Evolutionary conservation across 2,329 filamentous ascomycete genomes (phyloP), one percentile per base, ranked within the genome.

Genomic region (Didymella pomorum): DNA sequence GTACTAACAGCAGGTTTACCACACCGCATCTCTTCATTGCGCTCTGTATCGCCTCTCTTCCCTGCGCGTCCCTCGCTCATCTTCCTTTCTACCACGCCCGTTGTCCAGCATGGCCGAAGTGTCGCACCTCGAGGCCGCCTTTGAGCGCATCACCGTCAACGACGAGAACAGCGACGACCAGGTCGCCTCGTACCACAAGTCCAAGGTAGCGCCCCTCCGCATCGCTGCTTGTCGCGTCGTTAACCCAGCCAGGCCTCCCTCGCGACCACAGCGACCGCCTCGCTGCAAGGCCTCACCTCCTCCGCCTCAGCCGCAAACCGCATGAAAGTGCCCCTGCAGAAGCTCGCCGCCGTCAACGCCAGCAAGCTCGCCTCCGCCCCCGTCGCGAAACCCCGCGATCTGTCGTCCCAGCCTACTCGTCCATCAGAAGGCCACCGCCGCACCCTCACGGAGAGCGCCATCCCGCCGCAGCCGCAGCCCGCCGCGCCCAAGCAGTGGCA

Each of bases 131-230:
- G 94, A 97, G 80, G 83, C 90, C 79, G 91, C 91, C 70, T 92
- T 98, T 73, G 93, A 97, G 87, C 89, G 89, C 78, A 86, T 97
- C 80, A 89, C 91, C 20, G 91, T 97, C 62, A 89, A 91, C 69
- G 93, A 97, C 73, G 93, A 97, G 79, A 96, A 94, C 73, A 95
- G 94, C 73, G 89, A 80, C 56, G 79, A 81, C 56, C 73, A 92
- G 58, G 79, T 81, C 29, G 80, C 80, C 53, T 83, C 86, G 63
- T 88, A 90, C 75, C 82, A 86, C 66, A 96, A 96, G 79, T 78
- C 86, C 61, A 96, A 96, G 87, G 93, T 94, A 82, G 37, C 56
- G 52, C 74, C 63, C 18, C 49, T 31, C 26, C 26, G 14, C 16
- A n/a, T 21, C 23, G 18, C 29, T 18, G 5, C 26, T 8, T 18